Evolutionary conservation across 306 rosid species (phyloP).

Genomic region (Cercis canadensis): DNA sequence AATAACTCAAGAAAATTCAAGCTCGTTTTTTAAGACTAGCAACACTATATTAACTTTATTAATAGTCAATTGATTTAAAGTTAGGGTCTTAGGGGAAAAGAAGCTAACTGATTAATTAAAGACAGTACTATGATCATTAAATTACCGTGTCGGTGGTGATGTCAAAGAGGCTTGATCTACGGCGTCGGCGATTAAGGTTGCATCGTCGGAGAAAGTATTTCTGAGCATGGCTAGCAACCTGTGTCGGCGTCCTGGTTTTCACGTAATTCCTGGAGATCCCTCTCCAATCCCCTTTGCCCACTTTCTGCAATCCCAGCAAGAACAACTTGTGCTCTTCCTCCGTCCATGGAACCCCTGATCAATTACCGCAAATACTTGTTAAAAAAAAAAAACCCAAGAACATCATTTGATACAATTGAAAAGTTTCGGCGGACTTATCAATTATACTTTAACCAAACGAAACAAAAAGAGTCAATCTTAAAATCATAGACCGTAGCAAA

Average conservation of each 20-base stretch:
- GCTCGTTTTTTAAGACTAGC: neutral
- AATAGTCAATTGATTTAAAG: neutral
- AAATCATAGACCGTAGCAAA: neutral
- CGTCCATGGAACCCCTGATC: slow-evolving; percentile 97
- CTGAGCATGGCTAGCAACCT: slow-evolving; percentile 99
- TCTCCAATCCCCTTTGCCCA: slow-evolving; percentile 99
- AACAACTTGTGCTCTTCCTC: slow-evolving; percentile 98
- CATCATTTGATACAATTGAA: neutral
- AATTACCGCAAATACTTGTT: slow-evolving; percentile 28
- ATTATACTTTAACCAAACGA: neutral
- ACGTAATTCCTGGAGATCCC: slow-evolving; percentile 96
- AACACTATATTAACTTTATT: neutral
- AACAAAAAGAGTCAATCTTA: neutral
- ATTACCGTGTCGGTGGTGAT: slow-evolving; percentile 93
- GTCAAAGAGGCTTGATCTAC: slow-evolving; percentile 97
- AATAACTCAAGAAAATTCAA: slow-evolving; percentile 20
- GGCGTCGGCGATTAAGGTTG: slow-evolving; percentile 98
- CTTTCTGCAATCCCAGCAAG: slow-evolving; percentile 87
- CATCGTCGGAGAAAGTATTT: slow-evolving; percentile 93
- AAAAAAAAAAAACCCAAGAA: neutral
- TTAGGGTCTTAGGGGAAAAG: neutral
- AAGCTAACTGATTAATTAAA: neutral
- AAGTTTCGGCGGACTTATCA: neutral
- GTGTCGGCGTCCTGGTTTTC: slow-evolving; percentile 97
- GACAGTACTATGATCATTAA: neutral